Base-by-base conservation (phyloP, 2,329 filamentous ascomycete species). In the Aschersonia sp. region DNA sequence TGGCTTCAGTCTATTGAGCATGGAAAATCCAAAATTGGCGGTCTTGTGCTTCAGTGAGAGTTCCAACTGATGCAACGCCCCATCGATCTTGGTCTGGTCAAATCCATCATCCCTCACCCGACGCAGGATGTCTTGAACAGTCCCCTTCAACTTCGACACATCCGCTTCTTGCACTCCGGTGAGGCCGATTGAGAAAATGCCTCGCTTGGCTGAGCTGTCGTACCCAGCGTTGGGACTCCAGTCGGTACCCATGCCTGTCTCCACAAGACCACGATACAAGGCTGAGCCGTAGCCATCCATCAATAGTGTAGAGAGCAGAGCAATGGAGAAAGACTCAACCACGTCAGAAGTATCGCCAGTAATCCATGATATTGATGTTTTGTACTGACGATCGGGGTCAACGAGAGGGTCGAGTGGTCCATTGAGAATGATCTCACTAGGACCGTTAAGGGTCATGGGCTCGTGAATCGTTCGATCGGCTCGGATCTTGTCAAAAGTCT, bases 271-370 rank as follows among this genome's bases (percentile, higher is more conserved):
- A 51, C 82, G 82, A 63, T 97, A 97, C 48, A 98, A 67, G 0
- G 92, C 92, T 5, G 92, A 96, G 10, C 92, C 91, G 61, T 97
- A 98, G 4, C 92, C 92, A 61, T 95, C 89, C 68, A 94, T 83
- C 7, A 98, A 68, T 12, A 98, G 69, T 2, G 84, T 88, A 4
- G 87, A 87, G 35, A 97, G 69, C 6, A 98, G 74, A 3, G 84
- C 80, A 4, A 96, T 66, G 0, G 88, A 87, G 63, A 97, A 97
- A 0, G 86, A 89, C 64, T 98, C 89, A 1, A 94, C 71, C 5
- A 92, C 75, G 57, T 98, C 78, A 1, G 80, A 78, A 0, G 86
- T 84, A 55, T 95, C 84, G 41, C 89, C 87, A 61, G 89, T 83
- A 31, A 94, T 72, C 92, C 92, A 98, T 1, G 91, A 94, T 0